Base-by-base conservation (phyloP, 306 rosid species). In the Casuarina cunninghamiana region DNA sequence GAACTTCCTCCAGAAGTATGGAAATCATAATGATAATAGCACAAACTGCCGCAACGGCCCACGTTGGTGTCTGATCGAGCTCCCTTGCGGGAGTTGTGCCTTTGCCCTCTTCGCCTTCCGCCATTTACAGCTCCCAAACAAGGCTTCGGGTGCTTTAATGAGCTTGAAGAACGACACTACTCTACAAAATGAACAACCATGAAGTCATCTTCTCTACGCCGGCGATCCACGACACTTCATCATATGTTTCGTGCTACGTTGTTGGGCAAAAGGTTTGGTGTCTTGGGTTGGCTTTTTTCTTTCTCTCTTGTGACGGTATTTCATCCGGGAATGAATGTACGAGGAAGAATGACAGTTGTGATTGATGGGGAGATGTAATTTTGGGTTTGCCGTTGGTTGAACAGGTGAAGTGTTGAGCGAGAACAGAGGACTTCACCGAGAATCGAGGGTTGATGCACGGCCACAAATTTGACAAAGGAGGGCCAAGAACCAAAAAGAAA, bases 11-110 rank as follows among this genome's bases (percentile, higher is more conserved):
- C 61, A 95, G 54, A 5, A 78, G 2, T 48, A 95, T 93, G 16
- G 99, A 95, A 85, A 95, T 73, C 61, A 95, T 0, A 42, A 95
- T 86, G 77, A 95, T 91, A 10, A 84, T 15, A 0, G 97, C 94
- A 53, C 99, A 95, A 77, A 95, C 97, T 0, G 86, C 83, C 16
- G 99, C 86, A 41, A 95, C 96, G 2, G 99, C 97, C 97, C 99
- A 95, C 16, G 97, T 95, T 0, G 98, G 97, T 0, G 99, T 95
- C 71, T 84, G 72, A 87, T 95, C 99, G 3, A 95, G 86, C 87
- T 84, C 72, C 57, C 95, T 88, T 0, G 7, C 77, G 43, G 6
- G 55, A n/a, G 71, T 51, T 17, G 35, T 39, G 6, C 75, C 87
- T 6, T 72, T 86, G 0, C 78, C 89, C 12, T 80, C 97, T 55